Percentiles rank a stretch among this genome's conserved stretches.
Conservation (phyloP, 805 yeast genomes). For the Spathaspora sp. region DNA sequence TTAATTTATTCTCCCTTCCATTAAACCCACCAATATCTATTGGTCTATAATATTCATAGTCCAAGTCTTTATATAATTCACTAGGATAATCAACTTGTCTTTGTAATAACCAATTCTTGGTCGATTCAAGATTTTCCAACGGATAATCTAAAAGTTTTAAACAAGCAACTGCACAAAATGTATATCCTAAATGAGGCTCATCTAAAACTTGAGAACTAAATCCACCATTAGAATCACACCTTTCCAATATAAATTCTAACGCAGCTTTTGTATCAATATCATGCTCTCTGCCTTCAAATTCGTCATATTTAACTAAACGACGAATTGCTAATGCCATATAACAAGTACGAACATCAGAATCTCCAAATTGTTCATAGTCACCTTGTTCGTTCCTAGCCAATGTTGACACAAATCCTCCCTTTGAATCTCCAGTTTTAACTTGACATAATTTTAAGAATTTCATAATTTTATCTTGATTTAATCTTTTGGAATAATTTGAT, state of each 20-base stretch:
- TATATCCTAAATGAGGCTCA: slow-evolving; percentile 85
- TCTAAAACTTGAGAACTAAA: slow-evolving; percentile 46
- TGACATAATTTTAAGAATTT: slow-evolving; percentile 61
- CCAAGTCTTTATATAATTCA: slow-evolving; percentile 18
- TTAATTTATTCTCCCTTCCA: slow-evolving; percentile 80
- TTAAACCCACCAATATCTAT: slow-evolving; percentile 76
- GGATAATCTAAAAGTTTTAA: slow-evolving; percentile 38
- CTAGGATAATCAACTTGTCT: slow-evolving; percentile 51
- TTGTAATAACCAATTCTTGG: slow-evolving; percentile 58
- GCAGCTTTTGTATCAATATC: slow-evolving; percentile 45
- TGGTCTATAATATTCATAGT: slow-evolving; percentile 13
- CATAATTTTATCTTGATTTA: slow-evolving; percentile 48
- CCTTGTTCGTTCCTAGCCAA: slow-evolving; percentile 12
- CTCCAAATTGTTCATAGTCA: slow-evolving; percentile 44
- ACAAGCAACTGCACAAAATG: slow-evolving; percentile 77
- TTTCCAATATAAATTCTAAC: slow-evolving; percentile 25
- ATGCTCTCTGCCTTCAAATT: slow-evolving; percentile 11
- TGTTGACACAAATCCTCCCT: slow-evolving; percentile 36
- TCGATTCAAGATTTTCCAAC: slow-evolving; percentile 22
- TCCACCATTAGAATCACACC: slow-evolving; percentile 62
- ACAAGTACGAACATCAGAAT: slow-evolving; percentile 67
- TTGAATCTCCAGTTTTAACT: slow-evolving; percentile 20
- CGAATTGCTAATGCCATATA: slow-evolving; percentile 71
- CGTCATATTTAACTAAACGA: slow-evolving; percentile 43
- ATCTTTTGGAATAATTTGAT: slow-evolving; percentile 30